Evolutionary conservation across 169 alveolate genomes (phyloP).

Genomic region (Cryptosporidium sp.): DNA sequence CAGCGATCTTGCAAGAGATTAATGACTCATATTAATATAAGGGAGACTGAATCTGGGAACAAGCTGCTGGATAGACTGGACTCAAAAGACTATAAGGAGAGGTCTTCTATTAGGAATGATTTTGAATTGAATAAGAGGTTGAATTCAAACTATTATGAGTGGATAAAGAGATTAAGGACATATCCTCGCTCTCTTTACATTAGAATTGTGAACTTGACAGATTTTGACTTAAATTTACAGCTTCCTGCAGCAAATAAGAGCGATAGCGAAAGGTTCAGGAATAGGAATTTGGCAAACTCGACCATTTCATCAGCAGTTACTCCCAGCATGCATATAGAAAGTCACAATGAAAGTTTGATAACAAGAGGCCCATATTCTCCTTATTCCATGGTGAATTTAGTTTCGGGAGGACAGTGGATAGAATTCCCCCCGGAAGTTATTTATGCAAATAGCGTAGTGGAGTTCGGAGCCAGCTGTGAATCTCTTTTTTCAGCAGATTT

Average conservation of each 20-base stretch:
- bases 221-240: conserved; percentile 3
- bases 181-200: conserved; percentile 57
- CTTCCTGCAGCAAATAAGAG: conserved; percentile 51
- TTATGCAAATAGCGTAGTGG: conserved; percentile 24
- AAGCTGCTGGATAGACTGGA: conserved; percentile 9
- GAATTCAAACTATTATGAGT: conserved; percentile 35
- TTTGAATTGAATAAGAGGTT: conserved; percentile 2
- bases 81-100: not conserved
- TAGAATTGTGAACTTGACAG: conserved; percentile 52
- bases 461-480: conserved; percentile 67
- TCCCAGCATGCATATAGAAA: conserved; percentile 59
- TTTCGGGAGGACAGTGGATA: conserved; percentile 67
- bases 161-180: conserved; percentile 53
- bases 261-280: conserved; percentile 26
- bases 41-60: conserved; percentile 59
- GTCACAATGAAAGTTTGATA: conserved; percentile 24
- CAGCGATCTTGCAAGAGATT: conserved; percentile 40
- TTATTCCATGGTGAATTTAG: conserved; percentile 46
- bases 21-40: conserved; percentile 45
- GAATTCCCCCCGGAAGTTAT: conserved; percentile 65
- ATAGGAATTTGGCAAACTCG: conserved; percentile 40
- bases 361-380: conserved; percentile 71
- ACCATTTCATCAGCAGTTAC: conserved; percentile 60
- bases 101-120: not conserved
- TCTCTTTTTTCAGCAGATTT: conserved; percentile 62